Conservation (phyloP, 805 yeast genomes). For the Candida wancherniae region DNA sequence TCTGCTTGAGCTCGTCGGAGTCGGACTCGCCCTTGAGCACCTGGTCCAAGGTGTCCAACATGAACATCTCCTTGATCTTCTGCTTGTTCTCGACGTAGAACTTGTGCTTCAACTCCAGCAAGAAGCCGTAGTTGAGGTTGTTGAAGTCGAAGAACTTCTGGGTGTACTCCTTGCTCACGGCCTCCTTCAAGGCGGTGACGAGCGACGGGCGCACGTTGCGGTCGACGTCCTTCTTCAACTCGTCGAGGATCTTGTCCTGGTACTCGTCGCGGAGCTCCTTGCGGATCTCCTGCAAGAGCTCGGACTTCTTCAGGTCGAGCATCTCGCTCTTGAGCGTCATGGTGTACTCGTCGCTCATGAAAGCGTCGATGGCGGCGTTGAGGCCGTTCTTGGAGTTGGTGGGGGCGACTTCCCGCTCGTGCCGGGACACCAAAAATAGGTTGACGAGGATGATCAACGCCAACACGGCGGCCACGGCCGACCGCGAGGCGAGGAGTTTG, state of each 20-base stretch:
- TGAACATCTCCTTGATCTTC: constrained; percentile 2
- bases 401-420: constrained; percentile 1
- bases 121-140: constrained; percentile 5
- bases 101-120: constrained; percentile 6
- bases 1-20: constrained; percentile 3
- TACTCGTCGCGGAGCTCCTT: constrained; percentile 6
- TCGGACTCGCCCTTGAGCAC: constrained; percentile 1
- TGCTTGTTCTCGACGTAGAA: constrained; percentile 8
- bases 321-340: constrained; percentile 7
- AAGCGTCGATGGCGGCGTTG: constrained; percentile 3
- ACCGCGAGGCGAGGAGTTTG: constrained; percentile 5
- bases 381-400: constrained; percentile 6
- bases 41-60: constrained; percentile 3
- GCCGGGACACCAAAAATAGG: constrained; percentile 4
- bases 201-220: not conserved
- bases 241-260: not conserved
- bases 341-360: constrained; percentile 7
- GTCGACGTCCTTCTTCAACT: constrained; percentile 1
- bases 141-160: constrained; percentile 1
- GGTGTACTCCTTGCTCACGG: constrained; percentile 3
- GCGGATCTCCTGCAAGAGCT: constrained; percentile 4
- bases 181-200: constrained; percentile 1
- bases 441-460: constrained; percentile 4
- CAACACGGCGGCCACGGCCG: constrained; percentile 7
- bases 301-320: constrained; percentile 5